Base-by-base conservation (phyloP, 805 yeast genomes). In the Myxozyma mucilagina region DNA sequence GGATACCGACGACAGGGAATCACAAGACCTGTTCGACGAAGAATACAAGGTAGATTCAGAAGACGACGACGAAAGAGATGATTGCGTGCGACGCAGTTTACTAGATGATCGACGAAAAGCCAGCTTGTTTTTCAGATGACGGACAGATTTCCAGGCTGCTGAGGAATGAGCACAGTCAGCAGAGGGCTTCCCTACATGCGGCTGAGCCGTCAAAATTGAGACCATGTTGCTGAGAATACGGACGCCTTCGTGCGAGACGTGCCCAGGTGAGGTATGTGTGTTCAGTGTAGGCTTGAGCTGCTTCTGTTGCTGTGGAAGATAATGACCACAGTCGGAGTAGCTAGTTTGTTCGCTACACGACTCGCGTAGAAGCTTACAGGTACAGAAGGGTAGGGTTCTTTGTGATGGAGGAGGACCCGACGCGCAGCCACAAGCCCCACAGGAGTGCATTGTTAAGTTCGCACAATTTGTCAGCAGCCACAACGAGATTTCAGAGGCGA, bases 211-310 rank as follows among this genome's bases (percentile, higher is more conserved):
- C 41, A 43, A 42, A 18, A 53, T 18, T 24, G 42, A 53, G 47
- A 56, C 24, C 60, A 56, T 56, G 44, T 31, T 41, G 52, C 51
- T 50, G 35, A 50, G 60, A 20, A 56, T 56, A 42, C 24, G 38
- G 43, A 56, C 18, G 47, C 60, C 60, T 32, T 31, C 54, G 7
- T 42, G 16, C 44, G n/a, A 20, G 48, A 32, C 29, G 4, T 24
- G 29, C 29, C 29, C 29, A 24, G 4, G 29, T 24, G 29, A 24
- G 4, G 29, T 3, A 24, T 3, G 29, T 4, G 13, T 38, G 41
- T 38, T 5, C 5, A n/a, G 41, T n/a, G 41, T n/a, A 3, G 2
- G 41, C 3, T 38, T 38, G 4, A 3, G 41, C 41, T 38, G 13
- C 41, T 13, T 13, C 41, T 38, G n/a, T 13, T 5, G 41, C 29